A percentile compares a stretch with the other conserved stretches of the same genome.
Evolutionary conservation across 257 asterid genomes (phyloP).

Genomic region (Lycium barbarum): DNA sequence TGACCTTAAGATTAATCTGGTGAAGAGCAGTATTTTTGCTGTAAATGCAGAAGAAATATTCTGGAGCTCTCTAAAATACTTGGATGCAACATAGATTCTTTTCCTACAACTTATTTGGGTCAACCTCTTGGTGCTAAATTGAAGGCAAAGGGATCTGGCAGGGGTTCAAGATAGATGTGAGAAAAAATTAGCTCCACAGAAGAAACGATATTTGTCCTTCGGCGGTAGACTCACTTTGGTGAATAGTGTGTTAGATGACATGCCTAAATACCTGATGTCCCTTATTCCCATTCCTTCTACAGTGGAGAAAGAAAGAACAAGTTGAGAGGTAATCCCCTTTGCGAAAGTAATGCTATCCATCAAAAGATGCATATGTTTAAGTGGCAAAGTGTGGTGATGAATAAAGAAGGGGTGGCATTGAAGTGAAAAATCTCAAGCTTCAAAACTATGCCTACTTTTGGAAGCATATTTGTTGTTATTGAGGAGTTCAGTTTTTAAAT

Average conservation of each 20-base stretch:
- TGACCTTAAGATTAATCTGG: background rate
- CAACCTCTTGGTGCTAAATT: background rate
- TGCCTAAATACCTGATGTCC: background rate
- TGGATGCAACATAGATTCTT: background rate
- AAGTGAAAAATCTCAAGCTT: background rate
- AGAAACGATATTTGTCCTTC: background rate
- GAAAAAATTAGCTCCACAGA: background rate
- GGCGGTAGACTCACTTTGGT: background rate
- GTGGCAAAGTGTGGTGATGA: background rate
- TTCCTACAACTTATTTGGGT: background rate
- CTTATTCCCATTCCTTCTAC: background rate
- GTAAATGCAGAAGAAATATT: background rate
- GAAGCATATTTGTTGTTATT: background rate
- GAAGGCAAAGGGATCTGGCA: background rate
- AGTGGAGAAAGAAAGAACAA: background rate
- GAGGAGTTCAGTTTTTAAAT: background rate
- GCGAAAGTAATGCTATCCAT: background rate
- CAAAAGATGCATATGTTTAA: background rate
- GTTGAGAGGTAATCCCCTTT: background rate
- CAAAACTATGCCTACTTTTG: background rate
- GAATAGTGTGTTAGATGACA: background rate
- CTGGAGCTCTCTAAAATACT: background rate
- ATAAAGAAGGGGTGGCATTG: background rate
- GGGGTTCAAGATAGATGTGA: background rate
- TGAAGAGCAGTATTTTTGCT: too few relatives aligned